Evolutionary conservation across 1,284 basidiomycete species (phyloP), one percentile per base, ranked within the genome.

Genomic region (Rhodotorula sp.): DNA sequence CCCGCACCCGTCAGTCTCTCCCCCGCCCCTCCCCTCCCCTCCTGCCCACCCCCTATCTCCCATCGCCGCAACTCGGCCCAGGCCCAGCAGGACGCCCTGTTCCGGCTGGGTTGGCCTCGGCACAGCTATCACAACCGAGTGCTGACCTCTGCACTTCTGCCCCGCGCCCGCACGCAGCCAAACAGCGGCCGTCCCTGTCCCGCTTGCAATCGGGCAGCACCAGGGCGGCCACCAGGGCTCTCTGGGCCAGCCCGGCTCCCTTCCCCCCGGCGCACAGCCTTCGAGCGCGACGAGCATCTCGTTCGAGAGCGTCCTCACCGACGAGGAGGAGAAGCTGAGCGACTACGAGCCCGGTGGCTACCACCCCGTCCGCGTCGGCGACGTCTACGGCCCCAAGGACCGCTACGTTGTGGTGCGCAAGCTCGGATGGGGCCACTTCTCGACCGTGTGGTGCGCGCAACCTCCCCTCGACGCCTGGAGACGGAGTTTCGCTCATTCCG

Each of bases 351-450:
- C 91, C 69, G 94, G 94, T 68, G 94, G 94, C 32, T 96, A 97
- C 82, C 94, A 95, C 80, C 96, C 95, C 32, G 94, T 98, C 64
- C 90, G 95, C 81, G 94, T 99, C 74, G 96, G 78, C 57, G 78
- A 79, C 61, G 95, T 79, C 94, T 77, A 77, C 68, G 76, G 76
- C 1, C 76, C 91, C 67, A 88, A 93, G 76, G 91, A 88, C 17
- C 85, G 96, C 59, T 99, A 99, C 82, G 82, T 88, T 77, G 91
- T 98, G 78, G 94, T 97, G 69, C 85, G 96, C 74, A 99, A 99
- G 83, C 88, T 99, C 22, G 97, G 96, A 46, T 99, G 96, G 92
- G 96, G 97, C 56, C 97, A 99, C 82, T 99, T 99, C 83, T 83
- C 82, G 27, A 83, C 83, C 19, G 83, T 83, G 19, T 78, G 78